A percentile compares a stretch with the other conserved stretches of the same genome.
These are phyloP conservation scores for Globisporangium emineosum DNA, from an alignment of 352 stramenopile genomes.

Conservation along the genomic window DNA sequence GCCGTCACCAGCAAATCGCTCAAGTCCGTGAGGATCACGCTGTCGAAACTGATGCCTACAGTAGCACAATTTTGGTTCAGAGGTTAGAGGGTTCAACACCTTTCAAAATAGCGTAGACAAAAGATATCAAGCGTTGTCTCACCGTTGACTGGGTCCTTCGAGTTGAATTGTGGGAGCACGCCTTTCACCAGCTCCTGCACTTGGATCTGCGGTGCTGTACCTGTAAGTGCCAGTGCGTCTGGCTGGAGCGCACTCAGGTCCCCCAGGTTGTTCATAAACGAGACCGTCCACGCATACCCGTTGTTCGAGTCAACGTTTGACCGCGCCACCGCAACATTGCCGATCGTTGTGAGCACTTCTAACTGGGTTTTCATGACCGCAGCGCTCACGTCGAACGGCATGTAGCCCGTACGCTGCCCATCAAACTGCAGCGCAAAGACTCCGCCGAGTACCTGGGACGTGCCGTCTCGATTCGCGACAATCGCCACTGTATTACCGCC, in stretches of 20 bases:
- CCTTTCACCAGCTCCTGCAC: slow-evolving; percentile 78
- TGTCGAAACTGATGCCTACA: slow-evolving; percentile 81
- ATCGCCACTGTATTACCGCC: slow-evolving; percentile 51
- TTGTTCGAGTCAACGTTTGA: slow-evolving; percentile 88
- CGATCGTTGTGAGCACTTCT: slow-evolving; percentile 87
- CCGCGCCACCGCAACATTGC: slow-evolving; percentile 82
- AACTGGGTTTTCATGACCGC: slow-evolving; percentile 87
- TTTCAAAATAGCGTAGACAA: not conserved
- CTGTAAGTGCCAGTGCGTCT: slow-evolving; percentile 85
- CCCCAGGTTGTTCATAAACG: slow-evolving; percentile 91
- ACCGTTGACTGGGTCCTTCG: slow-evolving; percentile 78
- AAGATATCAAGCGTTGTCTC: not conserved
- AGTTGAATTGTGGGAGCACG: slow-evolving; percentile 90
- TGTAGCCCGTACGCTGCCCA: slow-evolving; percentile 88
- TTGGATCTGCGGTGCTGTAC: slow-evolving; percentile 81
- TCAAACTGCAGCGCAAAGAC: slow-evolving; percentile 89
- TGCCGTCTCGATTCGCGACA: slow-evolving; percentile 34
- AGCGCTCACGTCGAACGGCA: slow-evolving; percentile 88
- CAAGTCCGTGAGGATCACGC: slow-evolving; percentile 85
- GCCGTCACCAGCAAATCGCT: slow-evolving; percentile 81
- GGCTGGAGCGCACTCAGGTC: slow-evolving; percentile 71
- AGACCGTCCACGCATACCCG: slow-evolving; percentile 92
- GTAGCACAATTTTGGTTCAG: not conserved
- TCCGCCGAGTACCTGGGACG: slow-evolving; percentile 52
- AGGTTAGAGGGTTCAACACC: not conserved